phyloP scores from a whole-genome alignment of 2,329 filamentous ascomycete species.

The Aspergillus cejpii region DNA sequence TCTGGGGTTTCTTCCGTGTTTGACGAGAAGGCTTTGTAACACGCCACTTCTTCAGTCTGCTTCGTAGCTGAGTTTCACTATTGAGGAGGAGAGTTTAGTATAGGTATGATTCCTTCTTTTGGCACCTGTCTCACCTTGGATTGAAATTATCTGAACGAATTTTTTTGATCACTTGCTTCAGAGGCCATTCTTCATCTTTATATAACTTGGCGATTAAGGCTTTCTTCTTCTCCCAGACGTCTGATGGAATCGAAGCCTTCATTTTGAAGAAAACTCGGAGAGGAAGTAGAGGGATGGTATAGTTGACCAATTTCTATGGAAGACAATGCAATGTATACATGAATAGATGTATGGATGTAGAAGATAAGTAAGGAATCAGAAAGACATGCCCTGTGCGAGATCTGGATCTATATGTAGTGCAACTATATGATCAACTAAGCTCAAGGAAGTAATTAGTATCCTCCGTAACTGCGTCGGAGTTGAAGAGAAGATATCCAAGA shows the following conservation, averaged over 20 bases:
- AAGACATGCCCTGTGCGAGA: not conserved
- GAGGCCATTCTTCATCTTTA: slow-evolving; percentile 42
- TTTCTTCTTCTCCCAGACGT: slow-evolving; percentile 42
- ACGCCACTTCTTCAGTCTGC: slow-evolving; percentile 42
- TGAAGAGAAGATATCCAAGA: not conserved
- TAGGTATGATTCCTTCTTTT: not conserved
- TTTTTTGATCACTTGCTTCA: slow-evolving; percentile 42
- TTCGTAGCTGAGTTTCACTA: slow-evolving; percentile 42
- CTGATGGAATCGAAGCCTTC: slow-evolving; percentile 40
- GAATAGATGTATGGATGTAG: too few relatives aligned
- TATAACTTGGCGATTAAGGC: slow-evolving; percentile 38
- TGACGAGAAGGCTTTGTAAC: slow-evolving; percentile 42
- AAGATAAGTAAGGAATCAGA: too few relatives aligned
- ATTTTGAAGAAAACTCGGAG: slow-evolving; percentile 19
- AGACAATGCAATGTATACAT: too few relatives aligned
- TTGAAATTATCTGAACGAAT: slow-evolving; percentile 40
- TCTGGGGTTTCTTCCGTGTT: slow-evolving; percentile 35
- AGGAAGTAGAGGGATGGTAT: slow-evolving; percentile 1
- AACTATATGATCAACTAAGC: not conserved
- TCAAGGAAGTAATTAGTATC: not conserved
- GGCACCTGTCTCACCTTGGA: slow-evolving; percentile 32
- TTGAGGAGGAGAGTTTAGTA: not conserved
- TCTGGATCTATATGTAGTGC: not conserved
- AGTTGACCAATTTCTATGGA: too few relatives aligned
- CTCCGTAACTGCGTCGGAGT: not conserved